Evolutionary conservation across 208 protist species (phyloP).

Genomic region (Kentomonas sorsogonicus): DNA sequence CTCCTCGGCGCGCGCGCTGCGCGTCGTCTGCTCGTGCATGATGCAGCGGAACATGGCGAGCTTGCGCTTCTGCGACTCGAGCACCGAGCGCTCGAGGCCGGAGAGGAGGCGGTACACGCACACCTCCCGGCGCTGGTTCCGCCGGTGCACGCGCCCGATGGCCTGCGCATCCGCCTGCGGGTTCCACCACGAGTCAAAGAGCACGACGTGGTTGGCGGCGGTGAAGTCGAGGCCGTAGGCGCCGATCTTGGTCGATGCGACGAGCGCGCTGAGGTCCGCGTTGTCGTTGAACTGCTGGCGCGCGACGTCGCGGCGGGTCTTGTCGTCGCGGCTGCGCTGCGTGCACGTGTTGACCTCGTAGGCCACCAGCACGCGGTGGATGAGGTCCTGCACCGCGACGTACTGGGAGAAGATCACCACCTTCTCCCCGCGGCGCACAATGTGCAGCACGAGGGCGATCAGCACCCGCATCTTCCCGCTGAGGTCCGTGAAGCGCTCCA

Average conservation of each 20-base stretch:
- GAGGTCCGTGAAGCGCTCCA: slow-evolving; percentile 45
- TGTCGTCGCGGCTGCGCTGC: slow-evolving; percentile 63
- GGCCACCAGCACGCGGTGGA: slow-evolving; percentile 54
- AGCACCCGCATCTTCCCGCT: slow-evolving; percentile 80
- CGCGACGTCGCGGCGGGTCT: slow-evolving; percentile 39
- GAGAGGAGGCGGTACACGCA: slow-evolving; percentile 95
- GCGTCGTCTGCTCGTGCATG: slow-evolving; percentile 61
- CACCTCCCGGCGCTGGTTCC: slow-evolving; percentile 96
- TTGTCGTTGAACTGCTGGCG: slow-evolving; percentile 62
- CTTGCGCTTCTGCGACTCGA: slow-evolving; percentile 68
- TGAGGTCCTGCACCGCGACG: slow-evolving; percentile 72
- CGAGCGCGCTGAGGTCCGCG: slow-evolving; percentile 51
- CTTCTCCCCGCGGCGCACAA: slow-evolving; percentile 51
- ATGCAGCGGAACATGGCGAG: slow-evolving; percentile 74
- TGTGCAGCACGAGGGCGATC: slow-evolving; percentile 46
- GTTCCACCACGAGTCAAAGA: slow-evolving; percentile 99
- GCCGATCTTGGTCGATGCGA: slow-evolving; percentile 96
- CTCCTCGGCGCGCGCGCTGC: slow-evolving; percentile 34
- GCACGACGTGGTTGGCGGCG: slow-evolving; percentile 97
- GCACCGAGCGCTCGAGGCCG: slow-evolving; percentile 32
- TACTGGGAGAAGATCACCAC: slow-evolving; percentile 88
- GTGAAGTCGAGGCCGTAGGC: slow-evolving; percentile 98
- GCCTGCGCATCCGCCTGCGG: slow-evolving; percentile 97
- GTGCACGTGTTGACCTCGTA: slow-evolving; percentile 46
- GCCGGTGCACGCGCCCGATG: slow-evolving; percentile 94